phyloP scores from a whole-genome alignment of 202 grass and related monocot species.

The Dendrocalamus latiflorus region DNA sequence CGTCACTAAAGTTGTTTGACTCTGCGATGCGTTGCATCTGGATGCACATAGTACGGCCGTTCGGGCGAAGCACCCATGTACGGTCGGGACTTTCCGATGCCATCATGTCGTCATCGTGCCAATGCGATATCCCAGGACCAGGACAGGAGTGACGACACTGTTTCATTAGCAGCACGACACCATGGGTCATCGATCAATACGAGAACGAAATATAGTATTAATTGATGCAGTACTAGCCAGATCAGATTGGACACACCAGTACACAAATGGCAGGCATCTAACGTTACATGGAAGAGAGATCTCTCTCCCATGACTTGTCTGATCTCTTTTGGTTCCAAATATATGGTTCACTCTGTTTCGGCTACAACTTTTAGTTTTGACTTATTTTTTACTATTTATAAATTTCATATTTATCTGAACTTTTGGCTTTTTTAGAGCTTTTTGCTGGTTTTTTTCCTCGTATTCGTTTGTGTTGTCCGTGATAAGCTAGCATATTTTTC shows the following conservation, averaged over 20 bases:
- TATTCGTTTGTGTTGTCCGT: too few relatives aligned
- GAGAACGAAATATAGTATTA: neutral
- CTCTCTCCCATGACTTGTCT: too few relatives aligned
- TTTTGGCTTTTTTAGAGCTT: too few relatives aligned
- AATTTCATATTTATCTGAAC: too few relatives aligned
- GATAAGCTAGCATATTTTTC: too few relatives aligned
- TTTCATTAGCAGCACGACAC: neutral
- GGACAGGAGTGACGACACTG: neutral
- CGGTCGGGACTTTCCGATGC: neutral
- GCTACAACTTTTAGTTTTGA: too few relatives aligned
- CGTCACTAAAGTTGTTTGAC: neutral
- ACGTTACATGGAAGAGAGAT: too few relatives aligned
- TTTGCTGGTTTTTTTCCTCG: too few relatives aligned
- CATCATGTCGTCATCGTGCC: constrained; percentile 21
- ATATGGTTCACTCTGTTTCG: too few relatives aligned
- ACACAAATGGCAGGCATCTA: neutral
- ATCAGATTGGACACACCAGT: neutral
- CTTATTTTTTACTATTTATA: too few relatives aligned
- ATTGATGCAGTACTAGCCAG: neutral
- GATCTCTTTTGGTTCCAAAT: too few relatives aligned
- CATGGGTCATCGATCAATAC: neutral
- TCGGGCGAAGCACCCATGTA: neutral
- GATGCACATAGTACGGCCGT: neutral
- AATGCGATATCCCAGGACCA: neutral
- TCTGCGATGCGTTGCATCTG: neutral